Evolutionary conservation across 179 eudicot species (phyloP).

Genomic region (Actinidia arguta): DNA sequence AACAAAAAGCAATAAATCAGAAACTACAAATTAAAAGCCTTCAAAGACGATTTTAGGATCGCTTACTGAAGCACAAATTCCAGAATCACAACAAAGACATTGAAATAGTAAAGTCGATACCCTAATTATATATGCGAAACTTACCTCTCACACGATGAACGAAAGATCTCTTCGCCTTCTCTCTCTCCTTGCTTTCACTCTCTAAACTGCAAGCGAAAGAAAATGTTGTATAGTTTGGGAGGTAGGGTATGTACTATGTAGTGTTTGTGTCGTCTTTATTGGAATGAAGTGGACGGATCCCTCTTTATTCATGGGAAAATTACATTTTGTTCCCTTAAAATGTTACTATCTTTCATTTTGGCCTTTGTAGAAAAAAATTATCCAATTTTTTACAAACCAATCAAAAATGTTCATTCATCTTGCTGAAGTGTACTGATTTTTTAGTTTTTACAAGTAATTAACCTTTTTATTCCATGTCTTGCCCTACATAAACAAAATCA

Average conservation of each 20-base stretch:
- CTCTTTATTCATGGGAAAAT: background rate
- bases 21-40: background rate
- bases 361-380: no score
- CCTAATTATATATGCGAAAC: background rate
- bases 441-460: no score
- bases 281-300: conserved; percentile 26
- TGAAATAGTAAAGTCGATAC: background rate
- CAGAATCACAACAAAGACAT: background rate
- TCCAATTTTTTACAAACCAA: no score
- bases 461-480: no score
- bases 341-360: no score
- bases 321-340: no score
- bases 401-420: no score
- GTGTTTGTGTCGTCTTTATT: conserved; percentile 42
- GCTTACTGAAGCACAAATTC: background rate
- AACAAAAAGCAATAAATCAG: no score
- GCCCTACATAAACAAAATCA: no score
- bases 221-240: background rate
- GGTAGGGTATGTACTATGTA: conserved; percentile 19
- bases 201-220: background rate
- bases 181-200: no score
- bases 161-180: background rate
- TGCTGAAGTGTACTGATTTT: no score
- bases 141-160: conserved; percentile 12
- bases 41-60: background rate